Conservation (phyloP, 345 rosid species). For the Aquilaria sinensis region DNA sequence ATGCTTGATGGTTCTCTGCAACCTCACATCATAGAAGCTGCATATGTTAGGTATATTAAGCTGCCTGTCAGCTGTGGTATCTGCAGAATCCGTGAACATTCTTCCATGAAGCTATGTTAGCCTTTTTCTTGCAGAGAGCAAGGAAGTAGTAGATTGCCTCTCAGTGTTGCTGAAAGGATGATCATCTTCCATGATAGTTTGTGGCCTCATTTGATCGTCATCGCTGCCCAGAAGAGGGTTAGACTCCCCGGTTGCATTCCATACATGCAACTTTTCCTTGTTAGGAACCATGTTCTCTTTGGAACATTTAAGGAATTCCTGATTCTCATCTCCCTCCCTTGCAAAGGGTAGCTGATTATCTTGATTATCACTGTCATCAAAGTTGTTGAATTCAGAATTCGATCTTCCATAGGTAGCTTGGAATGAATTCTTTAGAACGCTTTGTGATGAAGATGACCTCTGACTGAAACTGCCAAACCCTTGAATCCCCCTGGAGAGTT, state of each 20-base stretch:
- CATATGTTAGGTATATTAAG: no score
- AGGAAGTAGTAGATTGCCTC: constrained; percentile 24
- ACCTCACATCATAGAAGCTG: no score
- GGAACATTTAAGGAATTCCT: constrained; percentile 18
- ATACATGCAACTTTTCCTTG: constrained; percentile 24
- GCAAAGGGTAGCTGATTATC: constrained; percentile 27
- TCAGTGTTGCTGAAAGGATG: constrained; percentile 41
- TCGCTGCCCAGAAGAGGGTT: constrained; percentile 32
- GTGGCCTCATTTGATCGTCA: constrained; percentile 13
- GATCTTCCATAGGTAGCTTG: constrained; percentile 32
- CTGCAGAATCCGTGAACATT: constrained; percentile 15
- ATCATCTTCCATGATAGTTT: constrained; percentile 22
- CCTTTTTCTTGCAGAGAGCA: constrained; percentile 24
- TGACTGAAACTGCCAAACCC: constrained; percentile 80
- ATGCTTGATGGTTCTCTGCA: no score
- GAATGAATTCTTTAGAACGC: constrained; percentile 31
- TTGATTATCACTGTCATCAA: constrained; percentile 24
- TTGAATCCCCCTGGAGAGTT: constrained; percentile 69
- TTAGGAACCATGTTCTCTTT: constrained; percentile 35
- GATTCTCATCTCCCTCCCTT: constrained; percentile 16
- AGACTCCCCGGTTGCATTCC: constrained; percentile 28
- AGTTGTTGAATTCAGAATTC: constrained; percentile 43
- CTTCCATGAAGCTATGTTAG: constrained; percentile 21
- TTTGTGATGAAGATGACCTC: constrained; percentile 30
- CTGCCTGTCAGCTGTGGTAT: background rate